Conservation (phyloP, 2,329 filamentous ascomycete genomes). For the Dactylellina haptotyla region DNA sequence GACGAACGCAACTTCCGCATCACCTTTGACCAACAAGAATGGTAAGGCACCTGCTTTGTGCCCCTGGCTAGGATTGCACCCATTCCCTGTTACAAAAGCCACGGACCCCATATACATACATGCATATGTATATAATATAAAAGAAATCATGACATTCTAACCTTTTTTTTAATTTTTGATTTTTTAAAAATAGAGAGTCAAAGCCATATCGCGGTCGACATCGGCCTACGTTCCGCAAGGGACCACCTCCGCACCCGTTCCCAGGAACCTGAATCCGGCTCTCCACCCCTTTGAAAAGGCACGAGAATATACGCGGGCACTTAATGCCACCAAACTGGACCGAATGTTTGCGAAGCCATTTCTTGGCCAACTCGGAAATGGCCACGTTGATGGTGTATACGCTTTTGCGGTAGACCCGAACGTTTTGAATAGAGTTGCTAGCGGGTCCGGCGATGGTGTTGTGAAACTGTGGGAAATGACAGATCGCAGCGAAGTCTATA, state of each 20-base stretch:
- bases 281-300: constrained; percentile 91
- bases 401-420: constrained; percentile 81
- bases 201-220: constrained; percentile 74
- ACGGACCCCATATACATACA: no score
- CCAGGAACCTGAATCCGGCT: constrained; percentile 81
- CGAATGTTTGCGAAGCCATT: constrained; percentile 90
- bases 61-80: no score
- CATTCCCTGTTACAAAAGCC: no score
- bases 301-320: constrained; percentile 80
- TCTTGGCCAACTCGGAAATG: constrained; percentile 83
- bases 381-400: constrained; percentile 92
- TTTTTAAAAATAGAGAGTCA: constrained; percentile 68
- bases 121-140: no score
- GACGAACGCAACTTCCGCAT: no score
- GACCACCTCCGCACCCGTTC: constrained; percentile 72
- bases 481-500: constrained; percentile 77
- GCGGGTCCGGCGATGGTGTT: constrained; percentile 88
- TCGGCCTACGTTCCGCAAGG: constrained; percentile 74
- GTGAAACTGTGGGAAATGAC: constrained; percentile 92
- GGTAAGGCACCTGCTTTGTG: no score
- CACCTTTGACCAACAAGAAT: no score
- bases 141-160: no score
- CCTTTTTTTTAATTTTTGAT: no score
- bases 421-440: constrained; percentile 78
- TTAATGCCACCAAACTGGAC: constrained; percentile 90